Evolutionary conservation across 2,329 filamentous ascomycete species (phyloP), one percentile per base, ranked within the genome.

Genomic region (Ascomycota sp.): DNA sequence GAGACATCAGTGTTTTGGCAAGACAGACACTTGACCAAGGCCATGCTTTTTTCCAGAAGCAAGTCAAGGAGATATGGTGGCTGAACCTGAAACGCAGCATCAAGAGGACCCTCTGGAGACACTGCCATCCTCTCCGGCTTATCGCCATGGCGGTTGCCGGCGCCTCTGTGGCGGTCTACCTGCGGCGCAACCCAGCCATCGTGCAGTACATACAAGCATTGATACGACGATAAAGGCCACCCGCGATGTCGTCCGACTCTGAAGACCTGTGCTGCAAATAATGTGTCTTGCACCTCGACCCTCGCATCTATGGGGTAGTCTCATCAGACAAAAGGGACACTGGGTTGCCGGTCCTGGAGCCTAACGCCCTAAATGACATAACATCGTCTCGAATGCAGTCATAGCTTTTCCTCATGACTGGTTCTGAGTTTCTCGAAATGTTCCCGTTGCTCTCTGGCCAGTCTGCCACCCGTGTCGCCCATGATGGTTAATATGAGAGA

Each of bases 401-500:
- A 45, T 13, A 34, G 34, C 30, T 40, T 56, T 40, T 70, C 66
- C 41, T 68, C 64, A 43, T 70, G 68, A 24, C 61, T 60, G 35
- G 51, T 53, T 52, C 74, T 76, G 42, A 82, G 51, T 35, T 60
- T 60, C 48, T 78, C 75, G 50, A 89, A 84, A 54, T 83, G 69
- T 43, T 62, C 63, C 54, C 75, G 74, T 51, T 86, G 73, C 47
- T 92, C 83, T 21, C 60, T 57, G 1, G 77, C 70, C 46, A 86
- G 51, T 51, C 79, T 80, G 4, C 81, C 81, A 9, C 66, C 63
- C 5, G 71, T 66, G 45, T 86, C 77, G 47, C 77, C 72, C 41
- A 98, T 78, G 40, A 98, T 93, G 9, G 89, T 93, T 45, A 82
- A 62, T n/a, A 98, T 69, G 41, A 98, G 62, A 35, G 81, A 91